Evolutionary conservation across 2,329 filamentous ascomycete species (phyloP), one percentile per base, ranked within the genome.

Genomic region (Penicillium sp.): DNA sequence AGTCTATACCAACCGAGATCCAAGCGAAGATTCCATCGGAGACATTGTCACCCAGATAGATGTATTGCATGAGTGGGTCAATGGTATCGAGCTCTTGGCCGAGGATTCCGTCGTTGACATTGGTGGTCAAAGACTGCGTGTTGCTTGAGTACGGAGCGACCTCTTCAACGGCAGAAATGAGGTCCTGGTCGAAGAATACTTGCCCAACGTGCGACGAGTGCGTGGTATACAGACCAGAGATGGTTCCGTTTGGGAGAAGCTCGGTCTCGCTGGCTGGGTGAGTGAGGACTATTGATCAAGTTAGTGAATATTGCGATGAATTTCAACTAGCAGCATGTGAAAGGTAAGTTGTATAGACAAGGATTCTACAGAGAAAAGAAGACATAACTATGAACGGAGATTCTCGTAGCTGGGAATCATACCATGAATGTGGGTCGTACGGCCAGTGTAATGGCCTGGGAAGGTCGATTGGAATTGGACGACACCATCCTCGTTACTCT

Each of bases 121-220:
- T 86, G 36, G 66, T 71, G 5, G 79, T 85, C 19, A 81, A 52
- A 0, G 60, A 49, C 56, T 81, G 75, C 0, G 71, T 76, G 70
- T 84, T 83, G 53, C 68, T 67, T 5, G 57, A 69, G 69, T 84
- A 84, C 0, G 81, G 80, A 0, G 66, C 56, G 1, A 71, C 74
- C 10, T 69, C 68, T 58, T 84, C 80, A 52, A 87, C 82, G 37
- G 74, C 59, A 26, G 64, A 63, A 61, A 84, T 79, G 10, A 88
- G 78, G 59, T 77, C 75, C 67, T 87, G 81, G 68, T 88, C 84
- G 53, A 85, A 85, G 77, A 85, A 88, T 48, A 85, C 66, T 68
- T 89, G 85, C 17, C 85, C 85, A 37, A 87, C 78, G 71, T 88
- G 84, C 8, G 81, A 79, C 55, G 82, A 78, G 48, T 72, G 76